These are phyloP conservation scores for Saccharomycopsis fodiens DNA, from an alignment of 805 yeast genomes.

Conservation along the genomic window DNA sequence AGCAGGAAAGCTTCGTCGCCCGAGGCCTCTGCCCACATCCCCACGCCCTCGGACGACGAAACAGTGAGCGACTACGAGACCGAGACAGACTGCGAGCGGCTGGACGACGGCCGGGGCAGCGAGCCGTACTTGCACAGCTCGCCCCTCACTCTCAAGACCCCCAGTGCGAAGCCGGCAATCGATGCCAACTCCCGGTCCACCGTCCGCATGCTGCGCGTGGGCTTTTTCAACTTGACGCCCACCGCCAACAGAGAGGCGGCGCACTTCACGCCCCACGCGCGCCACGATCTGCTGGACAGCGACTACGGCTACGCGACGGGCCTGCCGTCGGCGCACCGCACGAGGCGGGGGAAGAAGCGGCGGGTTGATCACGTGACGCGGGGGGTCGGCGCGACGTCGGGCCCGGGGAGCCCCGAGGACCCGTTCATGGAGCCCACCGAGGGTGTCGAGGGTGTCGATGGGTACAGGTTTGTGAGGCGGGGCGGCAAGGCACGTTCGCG, in stretches of 20 bases:
- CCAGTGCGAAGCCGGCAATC: neutral
- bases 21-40: neutral
- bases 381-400: too few species aligned
- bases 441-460: constrained; percentile 1
- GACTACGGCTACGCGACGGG: neutral
- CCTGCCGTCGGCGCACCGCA: constrained; percentile 1
- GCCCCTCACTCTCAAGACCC: constrained; percentile 3
- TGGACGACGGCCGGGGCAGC: neutral
- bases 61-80: constrained; percentile 14
- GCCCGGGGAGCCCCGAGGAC: neutral
- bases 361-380: too few species aligned
- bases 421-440: constrained; percentile 6
- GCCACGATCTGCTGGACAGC: neutral
- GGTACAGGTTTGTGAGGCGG: neutral
- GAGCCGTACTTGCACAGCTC: neutral
- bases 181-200: neutral
- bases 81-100: constrained; percentile 5
- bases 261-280: neutral
- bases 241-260: neutral
- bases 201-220: neutral
- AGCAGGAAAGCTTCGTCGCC: neutral
- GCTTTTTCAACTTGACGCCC: constrained; percentile 5
- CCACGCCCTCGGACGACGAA: neutral
- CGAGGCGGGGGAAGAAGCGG: constrained; percentile 2
- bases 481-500: neutral